Percentiles rank a stretch among this genome's conserved stretches.
Evolutionary conservation across 345 rosid species (phyloP).

Genomic region (Adansonia digitata): DNA sequence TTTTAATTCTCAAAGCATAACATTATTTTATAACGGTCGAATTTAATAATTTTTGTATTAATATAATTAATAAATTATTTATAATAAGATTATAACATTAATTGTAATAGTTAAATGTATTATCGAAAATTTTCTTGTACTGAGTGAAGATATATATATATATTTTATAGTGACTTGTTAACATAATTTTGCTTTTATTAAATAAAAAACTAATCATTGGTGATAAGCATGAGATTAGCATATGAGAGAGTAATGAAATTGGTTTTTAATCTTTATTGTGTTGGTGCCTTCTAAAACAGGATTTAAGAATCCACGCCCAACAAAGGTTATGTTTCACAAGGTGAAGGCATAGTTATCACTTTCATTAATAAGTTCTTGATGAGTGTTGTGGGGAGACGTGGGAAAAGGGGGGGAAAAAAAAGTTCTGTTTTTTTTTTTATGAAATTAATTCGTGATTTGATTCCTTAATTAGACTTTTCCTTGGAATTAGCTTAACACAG

Average conservation of each 20-base stretch:
- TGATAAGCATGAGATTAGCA: slow-evolving; percentile 5
- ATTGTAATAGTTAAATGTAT: too few species aligned
- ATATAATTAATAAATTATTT: too few species aligned
- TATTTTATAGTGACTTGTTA: not conserved
- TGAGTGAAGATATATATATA: not conserved
- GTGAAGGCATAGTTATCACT: not conserved
- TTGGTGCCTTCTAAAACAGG: not conserved
- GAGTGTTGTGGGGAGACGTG: not conserved
- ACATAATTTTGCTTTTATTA: too few species aligned
- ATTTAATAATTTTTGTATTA: too few species aligned
- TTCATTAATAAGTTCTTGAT: not conserved
- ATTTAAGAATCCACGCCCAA: slow-evolving; percentile 1
- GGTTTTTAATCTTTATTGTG: not conserved
- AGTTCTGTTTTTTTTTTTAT: too few species aligned
- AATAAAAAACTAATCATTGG: slow-evolving; percentile 23
- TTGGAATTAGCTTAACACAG: not conserved
- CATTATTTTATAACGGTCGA: too few species aligned
- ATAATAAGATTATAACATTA: too few species aligned
- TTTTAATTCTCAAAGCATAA: too few species aligned
- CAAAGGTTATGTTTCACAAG: slow-evolving; percentile 1
- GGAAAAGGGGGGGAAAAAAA: too few species aligned
- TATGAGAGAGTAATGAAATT: not conserved
- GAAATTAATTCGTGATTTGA: too few species aligned
- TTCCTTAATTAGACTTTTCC: not conserved
- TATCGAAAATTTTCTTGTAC: too few species aligned